Evolutionary conservation across 306 rosid species (phyloP).

Genomic region (Corylus avellana): DNA sequence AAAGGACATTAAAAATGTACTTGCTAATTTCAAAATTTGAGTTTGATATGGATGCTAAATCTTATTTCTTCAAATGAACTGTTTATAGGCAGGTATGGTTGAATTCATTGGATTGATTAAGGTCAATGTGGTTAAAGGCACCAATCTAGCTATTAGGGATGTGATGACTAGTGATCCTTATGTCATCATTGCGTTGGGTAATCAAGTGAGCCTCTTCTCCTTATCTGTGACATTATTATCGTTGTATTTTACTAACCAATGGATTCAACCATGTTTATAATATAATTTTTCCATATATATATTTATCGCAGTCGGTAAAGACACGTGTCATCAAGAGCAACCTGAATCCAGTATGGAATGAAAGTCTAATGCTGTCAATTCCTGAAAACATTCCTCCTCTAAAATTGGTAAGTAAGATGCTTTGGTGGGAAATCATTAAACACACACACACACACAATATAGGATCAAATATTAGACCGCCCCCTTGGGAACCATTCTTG

Average conservation of each 20-base stretch:
- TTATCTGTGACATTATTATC: constrained; percentile 4
- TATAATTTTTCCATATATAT: constrained; percentile 15
- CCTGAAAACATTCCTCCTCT: constrained; percentile 86
- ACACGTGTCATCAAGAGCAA: constrained; percentile 85
- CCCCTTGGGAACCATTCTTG: neutral
- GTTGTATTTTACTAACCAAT: neutral
- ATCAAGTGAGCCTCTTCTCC: constrained; percentile 71
- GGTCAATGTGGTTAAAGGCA: constrained; percentile 91
- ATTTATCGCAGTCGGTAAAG: constrained; percentile 78
- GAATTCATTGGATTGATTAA: constrained; percentile 92
- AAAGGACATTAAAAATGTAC: neutral
- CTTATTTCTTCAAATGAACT: constrained; percentile 39
- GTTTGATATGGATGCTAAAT: constrained; percentile 26
- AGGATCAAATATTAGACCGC: neutral
- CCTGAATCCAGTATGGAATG: constrained; percentile 93
- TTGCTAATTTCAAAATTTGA: constrained; percentile 1
- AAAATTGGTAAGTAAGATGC: constrained; percentile 65
- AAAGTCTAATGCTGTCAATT: constrained; percentile 88
- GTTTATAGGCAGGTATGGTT: constrained; percentile 92
- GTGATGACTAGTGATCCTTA: constrained; percentile 89
- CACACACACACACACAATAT: neutral
- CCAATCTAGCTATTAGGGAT: constrained; percentile 79
- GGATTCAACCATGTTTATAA: constrained; percentile 1
- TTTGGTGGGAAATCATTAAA: constrained; percentile 11
- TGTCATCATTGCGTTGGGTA: constrained; percentile 83